Evolutionary conservation across 73 alveolate species (phyloP), one percentile per base, ranked within the genome.

Genomic region (Strombidium stylifer): DNA sequence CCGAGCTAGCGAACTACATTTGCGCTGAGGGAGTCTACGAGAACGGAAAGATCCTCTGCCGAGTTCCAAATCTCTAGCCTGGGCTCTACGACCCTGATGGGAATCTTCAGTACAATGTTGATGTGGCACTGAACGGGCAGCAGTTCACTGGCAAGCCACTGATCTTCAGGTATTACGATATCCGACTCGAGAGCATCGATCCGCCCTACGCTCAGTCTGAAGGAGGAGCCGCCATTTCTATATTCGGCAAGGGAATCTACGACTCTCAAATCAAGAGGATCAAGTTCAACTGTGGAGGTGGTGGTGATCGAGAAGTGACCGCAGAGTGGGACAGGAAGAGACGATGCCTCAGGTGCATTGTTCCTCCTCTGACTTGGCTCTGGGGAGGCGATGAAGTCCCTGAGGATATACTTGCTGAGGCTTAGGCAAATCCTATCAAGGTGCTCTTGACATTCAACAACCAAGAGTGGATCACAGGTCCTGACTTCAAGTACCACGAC

Each of bases 111-210:
- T 92, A 73, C 75, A 92, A 92, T 81, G 97, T 94, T 4, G 99
- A 96, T 65, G 93, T 96, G 3, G 95, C 98, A 2, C 66, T 96
- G 3, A 96, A 96, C 84, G 99, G 99, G 15, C 93, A 96, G 68
- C 90, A 96, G 79, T 96, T 96, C 75, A 83, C 99, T 20, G 98
- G 98, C 8, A 89, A 89, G 55, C 98, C 98, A 5, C 68, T 86
- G 41, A 48, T 71, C 19, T 85, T 84, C 65, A 48, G 92, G 69
- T 60, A 71, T 40, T 67, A 83, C 51, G 84, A 73, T 28, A 57
- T 83, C 36, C 44, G 51, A 0, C 44, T 83, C 20, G 69, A 68
- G 10, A 78, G 49, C 42, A 45, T 82, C 37, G 80, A 54, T 49
- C 99, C 99, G 0, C 85, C 84, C 41, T 64, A 84, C 15, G 98